phyloP scores from a whole-genome alignment of 192 early-diverging fungal genomes.

The Bifiguratus adelaidae region DNA sequence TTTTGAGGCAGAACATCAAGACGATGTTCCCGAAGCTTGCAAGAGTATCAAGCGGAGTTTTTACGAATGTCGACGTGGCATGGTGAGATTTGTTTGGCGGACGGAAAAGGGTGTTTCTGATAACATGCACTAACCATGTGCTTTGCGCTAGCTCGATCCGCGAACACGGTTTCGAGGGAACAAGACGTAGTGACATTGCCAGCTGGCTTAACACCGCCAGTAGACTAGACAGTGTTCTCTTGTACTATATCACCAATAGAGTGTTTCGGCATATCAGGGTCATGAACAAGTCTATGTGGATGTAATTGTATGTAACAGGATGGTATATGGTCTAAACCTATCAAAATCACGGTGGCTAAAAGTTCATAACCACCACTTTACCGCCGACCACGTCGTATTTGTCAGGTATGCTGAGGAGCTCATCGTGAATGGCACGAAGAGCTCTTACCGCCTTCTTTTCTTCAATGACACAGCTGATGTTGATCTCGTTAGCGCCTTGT shows the following conservation, averaged over 20 bases:
- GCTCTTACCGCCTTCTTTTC: slow-evolving; percentile 59
- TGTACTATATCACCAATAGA: no score
- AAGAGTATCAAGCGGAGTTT: slow-evolving; percentile 40
- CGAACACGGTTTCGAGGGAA: slow-evolving; percentile 38
- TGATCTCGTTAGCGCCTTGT: slow-evolving; percentile 97
- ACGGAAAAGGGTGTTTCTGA: background rate
- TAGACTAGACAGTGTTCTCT: no score
- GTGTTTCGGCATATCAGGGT: no score
- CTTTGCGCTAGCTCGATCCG: slow-evolving; percentile 28
- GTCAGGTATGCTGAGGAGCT: slow-evolving; percentile 27
- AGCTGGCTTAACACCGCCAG: no score
- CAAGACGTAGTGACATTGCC: slow-evolving; percentile 25
- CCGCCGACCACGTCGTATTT: no score
- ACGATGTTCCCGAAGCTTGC: slow-evolving; percentile 38
- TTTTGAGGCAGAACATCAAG: slow-evolving; percentile 33
- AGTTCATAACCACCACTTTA: no score
- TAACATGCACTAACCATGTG: background rate
- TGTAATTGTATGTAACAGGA: no score
- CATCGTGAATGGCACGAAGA: slow-evolving; percentile 84
- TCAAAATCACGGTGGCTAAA: no score
- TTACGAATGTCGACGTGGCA: slow-evolving; percentile 41
- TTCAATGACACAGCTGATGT: slow-evolving; percentile 95
- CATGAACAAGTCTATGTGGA: no score
- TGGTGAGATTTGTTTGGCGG: slow-evolving; percentile 20
- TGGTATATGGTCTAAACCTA: no score